Percentiles rank a stretch among this genome's conserved stretches.
phyloP scores from a whole-genome alignment of 306 rosid species.

The Rubus idaeus region DNA sequence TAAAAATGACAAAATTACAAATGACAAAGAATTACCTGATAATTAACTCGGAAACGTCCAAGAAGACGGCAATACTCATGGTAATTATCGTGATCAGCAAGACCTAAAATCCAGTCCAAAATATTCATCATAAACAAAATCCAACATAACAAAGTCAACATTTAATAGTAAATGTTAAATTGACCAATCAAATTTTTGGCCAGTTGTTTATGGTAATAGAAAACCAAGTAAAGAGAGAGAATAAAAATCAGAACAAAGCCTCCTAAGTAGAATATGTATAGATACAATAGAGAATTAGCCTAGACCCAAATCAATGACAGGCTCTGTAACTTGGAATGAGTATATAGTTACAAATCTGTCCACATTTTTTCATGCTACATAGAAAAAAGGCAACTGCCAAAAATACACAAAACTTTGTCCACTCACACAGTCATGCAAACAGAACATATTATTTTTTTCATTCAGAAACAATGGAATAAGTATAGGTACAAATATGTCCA shows the following conservation, averaged over 20 bases:
- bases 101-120: conserved; percentile 58
- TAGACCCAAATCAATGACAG: background rate
- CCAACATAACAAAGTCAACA: conserved; percentile 4
- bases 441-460: conserved; percentile 8
- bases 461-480: conserved; percentile 13
- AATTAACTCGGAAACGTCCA: conserved; percentile 95
- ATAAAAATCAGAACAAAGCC: background rate
- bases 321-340: background rate
- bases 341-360: background rate
- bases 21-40: conserved; percentile 58
- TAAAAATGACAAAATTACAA: conserved; percentile 17
- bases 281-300: background rate
- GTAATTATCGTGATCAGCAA: conserved; percentile 96
- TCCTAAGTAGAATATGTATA: background rate
- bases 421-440: background rate
- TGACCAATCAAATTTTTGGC: conserved; percentile 14
- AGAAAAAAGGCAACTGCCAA: background rate
- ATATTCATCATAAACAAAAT: conserved; percentile 28
- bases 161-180: conserved; percentile 4
- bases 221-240: background rate
- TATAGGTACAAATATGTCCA: background rate
- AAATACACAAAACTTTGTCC: background rate
- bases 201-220: background rate
- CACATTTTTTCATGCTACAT: background rate
- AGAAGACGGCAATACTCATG: conserved; percentile 99